Conservation (phyloP, 139 green algal species). For the Micractinium sp. region DNA sequence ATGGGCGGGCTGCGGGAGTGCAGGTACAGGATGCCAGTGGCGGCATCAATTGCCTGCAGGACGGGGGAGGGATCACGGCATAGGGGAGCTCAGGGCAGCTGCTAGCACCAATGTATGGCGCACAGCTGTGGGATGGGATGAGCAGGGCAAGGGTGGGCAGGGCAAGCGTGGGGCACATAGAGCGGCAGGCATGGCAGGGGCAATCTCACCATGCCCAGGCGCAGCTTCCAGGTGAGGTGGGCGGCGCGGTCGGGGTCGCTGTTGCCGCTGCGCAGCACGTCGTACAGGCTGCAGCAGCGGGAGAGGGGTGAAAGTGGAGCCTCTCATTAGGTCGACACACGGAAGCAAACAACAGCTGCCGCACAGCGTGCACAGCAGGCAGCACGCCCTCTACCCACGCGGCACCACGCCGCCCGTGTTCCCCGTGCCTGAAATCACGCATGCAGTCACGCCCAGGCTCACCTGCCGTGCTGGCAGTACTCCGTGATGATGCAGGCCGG, state of each 20-base stretch:
- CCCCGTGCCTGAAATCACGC: no score
- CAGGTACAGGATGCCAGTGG: background rate
- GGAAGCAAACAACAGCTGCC: no score
- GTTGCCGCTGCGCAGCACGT: background rate
- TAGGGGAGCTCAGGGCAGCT: background rate
- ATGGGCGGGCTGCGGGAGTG: constrained; percentile 27
- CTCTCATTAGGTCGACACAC: no score
- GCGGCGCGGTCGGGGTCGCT: background rate
- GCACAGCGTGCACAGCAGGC: no score
- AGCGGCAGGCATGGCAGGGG: no score
- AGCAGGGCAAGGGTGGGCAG: no score
- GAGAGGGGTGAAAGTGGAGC: background rate
- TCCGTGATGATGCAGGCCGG: background rate
- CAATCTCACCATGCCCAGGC: background rate
- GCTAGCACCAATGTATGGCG: no score
- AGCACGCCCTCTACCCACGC: no score
- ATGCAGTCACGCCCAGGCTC: background rate
- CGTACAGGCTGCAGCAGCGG: background rate
- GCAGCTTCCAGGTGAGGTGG: background rate
- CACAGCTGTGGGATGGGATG: no score
- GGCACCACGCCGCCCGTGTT: no score
- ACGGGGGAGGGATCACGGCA: no score
- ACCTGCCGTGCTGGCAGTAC: background rate
- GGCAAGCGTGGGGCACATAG: no score
- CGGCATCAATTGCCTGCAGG: background rate